phyloP scores from a whole-genome alignment of 2,329 filamentous ascomycete species.

The Myriangium duriaei region DNA sequence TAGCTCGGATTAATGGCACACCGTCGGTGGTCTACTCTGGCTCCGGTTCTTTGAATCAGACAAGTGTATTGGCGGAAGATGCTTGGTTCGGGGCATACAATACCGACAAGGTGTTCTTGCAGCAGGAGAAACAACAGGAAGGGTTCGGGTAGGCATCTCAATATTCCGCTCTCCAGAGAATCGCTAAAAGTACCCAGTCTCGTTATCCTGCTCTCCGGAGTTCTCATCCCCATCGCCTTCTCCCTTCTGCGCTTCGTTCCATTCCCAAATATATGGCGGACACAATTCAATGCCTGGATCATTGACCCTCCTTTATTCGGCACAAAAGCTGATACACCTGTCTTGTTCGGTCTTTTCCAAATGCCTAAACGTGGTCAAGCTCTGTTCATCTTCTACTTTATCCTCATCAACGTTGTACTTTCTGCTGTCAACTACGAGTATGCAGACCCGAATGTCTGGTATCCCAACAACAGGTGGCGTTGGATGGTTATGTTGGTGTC shows the following conservation, averaged over 20 bases:
- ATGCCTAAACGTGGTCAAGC: conserved; percentile 18
- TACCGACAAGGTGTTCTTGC: conserved; percentile 19
- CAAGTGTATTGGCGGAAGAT: conserved; percentile 20
- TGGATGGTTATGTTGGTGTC: conserved; percentile 21
- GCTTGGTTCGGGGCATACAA: conserved; percentile 19
- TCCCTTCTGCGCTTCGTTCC: conserved; percentile 14
- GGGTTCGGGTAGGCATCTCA: conserved; percentile 23
- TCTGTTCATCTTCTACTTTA: conserved; percentile 19
- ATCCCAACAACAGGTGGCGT: conserved; percentile 7
- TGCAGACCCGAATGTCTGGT: conserved; percentile 19
- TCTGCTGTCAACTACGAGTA: conserved; percentile 16
- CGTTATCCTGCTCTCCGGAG: conserved; percentile 14
- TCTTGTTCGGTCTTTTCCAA: conserved; percentile 8
- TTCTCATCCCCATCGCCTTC: conserved; percentile 13
- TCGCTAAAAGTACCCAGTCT: conserved; percentile 13
- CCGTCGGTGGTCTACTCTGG: conserved; percentile 12
- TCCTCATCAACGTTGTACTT: conserved; percentile 22
- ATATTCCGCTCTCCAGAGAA: no score
- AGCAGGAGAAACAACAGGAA: conserved; percentile 20
- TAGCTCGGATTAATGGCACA: conserved; percentile 16
- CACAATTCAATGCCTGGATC: conserved; percentile 12
- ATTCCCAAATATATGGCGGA: conserved; percentile 9
- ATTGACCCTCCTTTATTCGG: conserved; percentile 13
- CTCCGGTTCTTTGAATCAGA: conserved; percentile 16
- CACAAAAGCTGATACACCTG: conserved; percentile 7